Evolutionary conservation across 1,284 basidiomycete species (phyloP).

Genomic region (Flammula alnicola): DNA sequence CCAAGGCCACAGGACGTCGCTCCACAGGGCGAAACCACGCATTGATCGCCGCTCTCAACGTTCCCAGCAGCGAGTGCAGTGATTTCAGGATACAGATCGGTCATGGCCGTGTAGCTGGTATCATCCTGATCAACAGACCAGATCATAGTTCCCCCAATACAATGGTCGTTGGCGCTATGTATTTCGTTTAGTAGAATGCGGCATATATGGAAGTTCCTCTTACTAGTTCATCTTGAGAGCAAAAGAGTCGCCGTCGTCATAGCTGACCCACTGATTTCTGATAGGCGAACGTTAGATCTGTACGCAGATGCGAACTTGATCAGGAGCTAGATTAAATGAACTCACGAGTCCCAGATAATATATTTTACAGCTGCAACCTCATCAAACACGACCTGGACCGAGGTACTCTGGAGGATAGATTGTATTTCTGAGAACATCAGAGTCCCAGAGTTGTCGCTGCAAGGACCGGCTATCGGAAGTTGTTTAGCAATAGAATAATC

Average conservation of each 20-base stretch:
- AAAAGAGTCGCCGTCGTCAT: slow-evolving; percentile 10
- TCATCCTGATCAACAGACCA: slow-evolving; percentile 10
- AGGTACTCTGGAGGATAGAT: slow-evolving; percentile 3
- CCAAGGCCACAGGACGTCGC: slow-evolving; percentile 9
- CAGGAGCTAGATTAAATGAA: not conserved
- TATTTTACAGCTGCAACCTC: slow-evolving; percentile 10
- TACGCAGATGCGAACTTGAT: too few species aligned
- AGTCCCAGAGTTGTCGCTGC: slow-evolving; percentile 9
- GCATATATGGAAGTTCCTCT: not conserved
- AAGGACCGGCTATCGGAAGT: slow-evolving; percentile 10
- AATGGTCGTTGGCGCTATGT: slow-evolving; percentile 11
- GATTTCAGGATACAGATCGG: slow-evolving; percentile 12
- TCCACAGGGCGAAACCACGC: slow-evolving; percentile 2
- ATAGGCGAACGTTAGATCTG: too few species aligned
- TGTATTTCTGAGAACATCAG: slow-evolving; percentile 14
- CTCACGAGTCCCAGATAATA: slow-evolving; percentile 2
- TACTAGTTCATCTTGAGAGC: slow-evolving; percentile 14
- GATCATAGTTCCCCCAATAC: slow-evolving; percentile 14
- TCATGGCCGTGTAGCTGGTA: slow-evolving; percentile 9
- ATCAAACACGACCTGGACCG: slow-evolving; percentile 6
- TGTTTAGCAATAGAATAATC: too few species aligned
- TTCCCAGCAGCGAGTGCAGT: slow-evolving; percentile 4
- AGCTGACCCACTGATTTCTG: slow-evolving; percentile 14
- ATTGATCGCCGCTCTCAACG: slow-evolving; percentile 2
- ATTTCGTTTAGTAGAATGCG: not conserved